Evolutionary conservation across 2,329 filamentous ascomycete genomes (phyloP), one percentile per base, ranked within the genome.

Genomic region (Plectosphaerella cucumerina): DNA sequence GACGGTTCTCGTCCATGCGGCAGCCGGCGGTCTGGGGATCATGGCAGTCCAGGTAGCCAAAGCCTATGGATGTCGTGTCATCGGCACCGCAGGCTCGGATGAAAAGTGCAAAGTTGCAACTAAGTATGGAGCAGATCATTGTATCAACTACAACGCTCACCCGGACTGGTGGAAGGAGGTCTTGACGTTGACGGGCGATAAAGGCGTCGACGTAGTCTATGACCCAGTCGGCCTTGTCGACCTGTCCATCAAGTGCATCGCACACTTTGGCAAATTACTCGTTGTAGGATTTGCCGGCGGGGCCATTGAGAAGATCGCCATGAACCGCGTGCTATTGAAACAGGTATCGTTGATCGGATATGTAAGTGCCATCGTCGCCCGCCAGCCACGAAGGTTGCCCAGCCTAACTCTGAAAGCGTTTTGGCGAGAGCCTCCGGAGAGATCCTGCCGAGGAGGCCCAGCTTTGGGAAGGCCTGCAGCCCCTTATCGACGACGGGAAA

Each of bases 241-340:
- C 53, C 72, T 72, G 52, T 78, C 76, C 37, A 60, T 85, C 23
- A 74, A 74, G 52, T 81, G 78, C 56, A 63, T 81, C 31, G 77
- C 70, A 21, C 76, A 81, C 59, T 70, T 73, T 34, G 81, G 80
- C 0, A 66, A 74, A 31, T 64, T 85, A 17, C 69, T 85, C 2
- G 67, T 85, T 23, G 70, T 83, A 2, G 81, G 81, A 0, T 85
- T 85, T 59, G 55, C 55, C 12, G 71, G 67, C 1, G 71, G 71
- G 34, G 77, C 76, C 47, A 96, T 97, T 59, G 93, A 97, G 71
- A 95, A 94, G 72, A 83, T 83, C 45, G 70, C 71, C 26, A 76
- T 80, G 70, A 82, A 83, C 54, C 66, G 76, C 22, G 64, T 83
- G 3, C 60, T 83, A 41, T 60, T 83, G 34, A 81, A 78, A 56